Percentiles rank a stretch among this genome's conserved stretches.
These are phyloP conservation scores for Calonectria crousiana DNA, from an alignment of 2,329 filamentous ascomycete genomes.

Conservation along the genomic window DNA sequence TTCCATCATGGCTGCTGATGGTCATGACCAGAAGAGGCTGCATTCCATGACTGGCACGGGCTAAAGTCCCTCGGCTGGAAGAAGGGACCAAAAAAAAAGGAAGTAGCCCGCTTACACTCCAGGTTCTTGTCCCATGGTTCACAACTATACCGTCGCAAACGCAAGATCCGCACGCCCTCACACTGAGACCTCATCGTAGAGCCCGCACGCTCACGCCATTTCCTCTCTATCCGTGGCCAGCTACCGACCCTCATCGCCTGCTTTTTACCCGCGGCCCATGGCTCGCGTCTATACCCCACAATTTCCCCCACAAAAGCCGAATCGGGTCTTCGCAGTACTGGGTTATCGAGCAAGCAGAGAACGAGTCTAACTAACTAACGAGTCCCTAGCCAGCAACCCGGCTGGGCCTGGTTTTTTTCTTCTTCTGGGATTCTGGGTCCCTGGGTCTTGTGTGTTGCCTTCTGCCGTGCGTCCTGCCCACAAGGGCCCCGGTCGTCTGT, in stretches of 20 bases:
- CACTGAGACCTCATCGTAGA: neutral
- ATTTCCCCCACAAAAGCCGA: slow-evolving; percentile 24
- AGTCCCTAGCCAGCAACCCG: neutral
- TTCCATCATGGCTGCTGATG: slow-evolving; percentile 10
- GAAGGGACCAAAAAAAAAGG: neutral
- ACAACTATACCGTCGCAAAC: neutral
- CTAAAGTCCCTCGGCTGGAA: neutral
- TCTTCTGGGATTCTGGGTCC: neutral
- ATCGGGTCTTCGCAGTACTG: neutral
- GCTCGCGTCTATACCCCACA: slow-evolving; percentile 25
- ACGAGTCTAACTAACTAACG: neutral
- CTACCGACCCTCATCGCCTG: slow-evolving; percentile 12
- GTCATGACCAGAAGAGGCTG: neutral
- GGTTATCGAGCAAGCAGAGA: neutral
- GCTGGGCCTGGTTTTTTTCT: neutral
- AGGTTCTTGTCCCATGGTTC: neutral
- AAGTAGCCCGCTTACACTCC: neutral
- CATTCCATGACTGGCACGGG: neutral
- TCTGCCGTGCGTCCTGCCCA: neutral
- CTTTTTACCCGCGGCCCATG: slow-evolving; percentile 25
- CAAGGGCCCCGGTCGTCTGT: neutral
- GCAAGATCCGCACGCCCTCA: neutral
- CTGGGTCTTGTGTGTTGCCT: neutral
- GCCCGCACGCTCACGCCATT: neutral
- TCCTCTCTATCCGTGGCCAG: slow-evolving; percentile 2